Evolutionary conservation across 768 basidiomycete genomes (phyloP).

Genomic region (Pleurotus eryngii): DNA sequence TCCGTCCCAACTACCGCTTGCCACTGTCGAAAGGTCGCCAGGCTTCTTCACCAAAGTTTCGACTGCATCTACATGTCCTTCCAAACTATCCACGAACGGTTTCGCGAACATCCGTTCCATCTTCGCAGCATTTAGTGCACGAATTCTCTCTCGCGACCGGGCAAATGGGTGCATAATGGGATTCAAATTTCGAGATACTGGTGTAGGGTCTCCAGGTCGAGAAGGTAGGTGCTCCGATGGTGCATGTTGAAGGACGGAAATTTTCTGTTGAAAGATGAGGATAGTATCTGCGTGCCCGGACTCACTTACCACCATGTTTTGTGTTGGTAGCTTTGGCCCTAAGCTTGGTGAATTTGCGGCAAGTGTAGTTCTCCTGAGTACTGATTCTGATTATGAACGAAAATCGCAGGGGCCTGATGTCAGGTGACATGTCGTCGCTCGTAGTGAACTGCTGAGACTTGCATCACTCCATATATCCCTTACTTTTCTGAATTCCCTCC

Average conservation of each 20-base stretch:
- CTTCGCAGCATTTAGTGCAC: constrained; percentile 93
- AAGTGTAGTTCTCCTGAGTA: neutral
- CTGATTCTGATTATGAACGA: neutral
- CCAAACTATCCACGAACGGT: constrained; percentile 85
- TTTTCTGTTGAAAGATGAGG: constrained; percentile 55
- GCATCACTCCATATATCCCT: neutral
- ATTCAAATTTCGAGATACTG: constrained; percentile 87
- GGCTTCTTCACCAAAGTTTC: constrained; percentile 77
- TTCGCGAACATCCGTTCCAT: constrained; percentile 98
- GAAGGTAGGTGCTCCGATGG: constrained; percentile 69
- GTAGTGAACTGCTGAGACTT: neutral
- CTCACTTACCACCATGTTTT: constrained; percentile 1
- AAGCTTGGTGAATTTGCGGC: too few relatives aligned
- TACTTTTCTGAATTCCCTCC: neutral
- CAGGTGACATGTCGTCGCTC: too few relatives aligned
- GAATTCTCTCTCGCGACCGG: constrained; percentile 86
- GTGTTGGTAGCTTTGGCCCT: too few relatives aligned
- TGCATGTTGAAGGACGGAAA: constrained; percentile 82
- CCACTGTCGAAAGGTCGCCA: constrained; percentile 71
- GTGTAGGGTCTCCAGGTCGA: constrained; percentile 80
- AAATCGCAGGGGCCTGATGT: neutral
- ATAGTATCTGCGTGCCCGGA: neutral
- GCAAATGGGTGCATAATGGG: constrained; percentile 96
- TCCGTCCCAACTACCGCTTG: constrained; percentile 95
- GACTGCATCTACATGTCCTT: constrained; percentile 94